phyloP scores from a whole-genome alignment of 148 eudicot genomes.

The Rhododendron mucronatum region DNA sequence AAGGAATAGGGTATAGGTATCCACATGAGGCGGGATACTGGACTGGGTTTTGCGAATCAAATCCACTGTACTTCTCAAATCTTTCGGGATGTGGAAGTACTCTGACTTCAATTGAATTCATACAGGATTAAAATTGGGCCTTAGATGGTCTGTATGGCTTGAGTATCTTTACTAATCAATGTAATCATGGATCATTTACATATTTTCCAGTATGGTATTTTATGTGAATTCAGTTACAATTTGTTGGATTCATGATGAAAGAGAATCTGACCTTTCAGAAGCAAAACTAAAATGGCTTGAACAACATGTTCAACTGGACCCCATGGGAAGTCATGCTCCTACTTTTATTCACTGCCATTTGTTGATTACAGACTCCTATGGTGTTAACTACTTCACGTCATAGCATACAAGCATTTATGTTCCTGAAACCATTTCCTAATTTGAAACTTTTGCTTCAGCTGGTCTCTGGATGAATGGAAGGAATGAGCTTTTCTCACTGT shows the following conservation, averaged over 20 bases:
- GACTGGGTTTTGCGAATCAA: background rate
- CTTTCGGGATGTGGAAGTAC: background rate
- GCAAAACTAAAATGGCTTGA: background rate
- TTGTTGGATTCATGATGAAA: background rate
- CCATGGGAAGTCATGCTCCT: background rate
- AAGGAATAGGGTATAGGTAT: background rate
- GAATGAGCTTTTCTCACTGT: background rate
- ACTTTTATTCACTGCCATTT: background rate
- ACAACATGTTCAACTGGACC: background rate
- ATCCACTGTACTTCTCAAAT: background rate
- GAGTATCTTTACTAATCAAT: too few species aligned
- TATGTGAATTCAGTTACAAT: too few species aligned
- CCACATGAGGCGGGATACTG: background rate
- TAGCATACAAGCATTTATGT: background rate
- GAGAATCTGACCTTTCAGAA: background rate
- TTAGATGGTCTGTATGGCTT: background rate
- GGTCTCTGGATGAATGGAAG: too few species aligned
- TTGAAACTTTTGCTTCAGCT: background rate
- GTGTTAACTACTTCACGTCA: background rate
- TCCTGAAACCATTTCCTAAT: background rate
- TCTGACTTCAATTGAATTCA: background rate
- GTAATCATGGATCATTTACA: background rate
- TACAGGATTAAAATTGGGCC: background rate
- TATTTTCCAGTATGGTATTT: background rate
- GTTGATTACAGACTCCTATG: background rate